Evolutionary conservation across 2,329 filamentous ascomycete genomes (phyloP).

Genomic region (Aspergillus pseudoglaucus): DNA sequence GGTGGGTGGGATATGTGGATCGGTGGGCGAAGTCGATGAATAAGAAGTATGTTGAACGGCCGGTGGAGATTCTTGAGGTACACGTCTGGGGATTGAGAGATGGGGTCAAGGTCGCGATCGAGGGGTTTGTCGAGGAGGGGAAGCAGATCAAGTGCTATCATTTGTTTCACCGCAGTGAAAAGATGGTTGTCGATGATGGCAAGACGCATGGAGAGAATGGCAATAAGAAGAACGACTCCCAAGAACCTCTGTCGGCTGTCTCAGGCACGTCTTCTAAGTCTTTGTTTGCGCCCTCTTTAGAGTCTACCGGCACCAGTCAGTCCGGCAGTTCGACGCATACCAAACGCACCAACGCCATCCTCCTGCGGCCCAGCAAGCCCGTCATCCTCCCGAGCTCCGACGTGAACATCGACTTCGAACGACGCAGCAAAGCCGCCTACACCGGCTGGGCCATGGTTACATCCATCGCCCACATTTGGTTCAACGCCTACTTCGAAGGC

Average conservation of each 20-base stretch:
- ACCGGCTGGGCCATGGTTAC: constrained; percentile 82
- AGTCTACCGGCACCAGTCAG: constrained; percentile 30
- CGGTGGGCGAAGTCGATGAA: constrained; percentile 66
- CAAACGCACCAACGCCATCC: constrained; percentile 62
- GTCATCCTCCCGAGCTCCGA: constrained; percentile 74
- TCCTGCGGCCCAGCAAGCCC: constrained; percentile 65
- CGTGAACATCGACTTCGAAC: constrained; percentile 83
- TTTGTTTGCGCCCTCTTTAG: constrained; percentile 7
- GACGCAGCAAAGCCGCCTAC: constrained; percentile 72
- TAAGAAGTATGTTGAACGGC: constrained; percentile 75
- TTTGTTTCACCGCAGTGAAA: constrained; percentile 66
- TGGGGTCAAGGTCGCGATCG: constrained; percentile 79
- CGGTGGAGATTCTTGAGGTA: constrained; percentile 78
- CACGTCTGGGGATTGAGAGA: constrained; percentile 84
- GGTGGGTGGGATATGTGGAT: constrained; percentile 84
- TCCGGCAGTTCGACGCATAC: constrained; percentile 33
- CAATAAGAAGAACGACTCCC: constrained; percentile 3
- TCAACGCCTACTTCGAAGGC: constrained; percentile 91
- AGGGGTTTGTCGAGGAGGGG: constrained; percentile 83
- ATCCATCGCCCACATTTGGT: constrained; percentile 91
- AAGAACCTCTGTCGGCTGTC: not conserved
- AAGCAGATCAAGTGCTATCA: constrained; percentile 79
- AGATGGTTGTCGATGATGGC: constrained; percentile 44
- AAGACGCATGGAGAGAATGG: constrained; percentile 37
- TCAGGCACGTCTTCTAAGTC: constrained; percentile 8